Evolutionary conservation across 345 rosid genomes (phyloP), one percentile per base, ranked within the genome.

Genomic region (Toxicodendron radicans): DNA sequence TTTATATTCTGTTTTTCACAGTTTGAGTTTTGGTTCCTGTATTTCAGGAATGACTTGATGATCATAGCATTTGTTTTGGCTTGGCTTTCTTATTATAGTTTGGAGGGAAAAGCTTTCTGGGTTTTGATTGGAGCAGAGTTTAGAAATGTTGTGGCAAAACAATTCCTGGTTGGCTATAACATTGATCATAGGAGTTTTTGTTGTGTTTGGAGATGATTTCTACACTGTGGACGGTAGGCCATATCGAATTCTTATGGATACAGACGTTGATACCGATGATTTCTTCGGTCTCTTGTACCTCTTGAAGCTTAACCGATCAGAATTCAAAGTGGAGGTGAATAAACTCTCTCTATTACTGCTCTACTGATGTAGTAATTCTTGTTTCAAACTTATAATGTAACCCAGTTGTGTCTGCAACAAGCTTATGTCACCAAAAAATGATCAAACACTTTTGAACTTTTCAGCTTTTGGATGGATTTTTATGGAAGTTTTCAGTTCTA

Each of bases 261-360:
- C 99, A 45, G 99, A 92, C 79, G 89, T 89, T 1, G 92, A 92
- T 74, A 92, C 97, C 3, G 97, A 92, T 78, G 99, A 95, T 82
- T 81, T 95, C 66, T 91, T 95, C 49, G 97, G 89, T 77, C 86
- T 95, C 12, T 81, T 91, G 74, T 95, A 92, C 76, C 90, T 92
- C 48, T 77, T 94, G 78, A 95, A 95, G 85, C 99, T 91, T 48
- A 80, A 89, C 79, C 80, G 87, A 83, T 82, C 97, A 79, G 92
- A 91, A 76, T 92, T 95, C 68, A 72, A 89, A 41, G 64, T 95
- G 75, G 90, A 92, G 90, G 99, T 89, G 66, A 82, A 73, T 64
- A 58, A 9, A 49, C 66, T 38, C 10, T 27, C 17, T 51, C 27
- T 75, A 30, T 57, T 45, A 9, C 17, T 14, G 49, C 57, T 66